These are phyloP conservation scores for Pezicula radicicola DNA, from an alignment of 2,329 filamentous ascomycete genomes.

Conservation along the genomic window DNA sequence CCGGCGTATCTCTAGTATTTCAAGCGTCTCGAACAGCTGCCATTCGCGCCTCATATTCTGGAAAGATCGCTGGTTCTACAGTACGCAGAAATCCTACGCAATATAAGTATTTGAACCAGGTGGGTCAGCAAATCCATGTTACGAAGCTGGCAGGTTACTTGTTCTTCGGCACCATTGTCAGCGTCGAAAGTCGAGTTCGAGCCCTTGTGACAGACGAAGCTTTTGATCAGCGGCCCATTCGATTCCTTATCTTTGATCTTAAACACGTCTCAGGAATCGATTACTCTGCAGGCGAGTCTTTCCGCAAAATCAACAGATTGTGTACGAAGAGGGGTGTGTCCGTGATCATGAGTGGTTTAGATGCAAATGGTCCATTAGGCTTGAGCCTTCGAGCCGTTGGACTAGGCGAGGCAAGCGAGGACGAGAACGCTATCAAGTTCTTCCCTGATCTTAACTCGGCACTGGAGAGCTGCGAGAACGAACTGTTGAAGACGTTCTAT, in stretches of 20 bases:
- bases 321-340: slow-evolving; percentile 74
- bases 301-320: slow-evolving; percentile 86
- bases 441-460: slow-evolving; percentile 91
- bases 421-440: slow-evolving; percentile 71
- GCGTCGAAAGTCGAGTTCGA: slow-evolving; percentile 86
- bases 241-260: slow-evolving; percentile 86
- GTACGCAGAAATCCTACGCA: slow-evolving; percentile 89
- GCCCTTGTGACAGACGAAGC: slow-evolving; percentile 77
- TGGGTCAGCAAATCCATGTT: slow-evolving; percentile 83
- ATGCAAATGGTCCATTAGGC: slow-evolving; percentile 72
- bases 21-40: slow-evolving; percentile 89
- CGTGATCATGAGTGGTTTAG: slow-evolving; percentile 79
- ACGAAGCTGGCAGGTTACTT: slow-evolving; percentile 91
- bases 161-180: slow-evolving; percentile 98
- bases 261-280: slow-evolving; percentile 88
- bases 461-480: slow-evolving; percentile 92
- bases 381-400: slow-evolving; percentile 80
- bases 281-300: slow-evolving; percentile 94
- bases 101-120: slow-evolving; percentile 79
- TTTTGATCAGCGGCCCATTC: slow-evolving; percentile 75
- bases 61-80: slow-evolving; percentile 85
- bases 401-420: slow-evolving; percentile 53
- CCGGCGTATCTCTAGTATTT: slow-evolving; percentile 86
- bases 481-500: slow-evolving; percentile 80
- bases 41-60: slow-evolving; percentile 85